phyloP scores from a whole-genome alignment of 345 rosid genomes.

The Hypericum androsaemum region DNA sequence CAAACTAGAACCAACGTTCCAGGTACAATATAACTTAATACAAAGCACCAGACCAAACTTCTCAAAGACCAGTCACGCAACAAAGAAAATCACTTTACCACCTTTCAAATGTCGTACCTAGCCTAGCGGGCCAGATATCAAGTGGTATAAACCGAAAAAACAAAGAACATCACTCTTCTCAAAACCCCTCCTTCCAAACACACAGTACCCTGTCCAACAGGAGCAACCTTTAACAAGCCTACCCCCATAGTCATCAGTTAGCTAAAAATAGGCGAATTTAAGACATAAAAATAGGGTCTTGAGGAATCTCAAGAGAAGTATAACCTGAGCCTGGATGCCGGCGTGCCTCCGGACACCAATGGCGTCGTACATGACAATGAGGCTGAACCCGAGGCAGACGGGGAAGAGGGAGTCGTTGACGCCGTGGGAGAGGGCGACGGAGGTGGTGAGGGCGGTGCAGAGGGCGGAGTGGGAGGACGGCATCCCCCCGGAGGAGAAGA shows the following conservation, averaged over 20 bases:
- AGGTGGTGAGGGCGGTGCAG: slow-evolving; percentile 84
- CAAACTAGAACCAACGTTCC: too few relatives aligned
- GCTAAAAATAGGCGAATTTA: neutral
- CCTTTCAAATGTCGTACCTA: too few relatives aligned
- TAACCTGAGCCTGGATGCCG: slow-evolving; percentile 96
- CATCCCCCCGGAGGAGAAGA: slow-evolving; percentile 86
- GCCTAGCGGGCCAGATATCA: too few relatives aligned
- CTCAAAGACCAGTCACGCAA: too few relatives aligned
- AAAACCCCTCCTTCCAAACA: too few relatives aligned
- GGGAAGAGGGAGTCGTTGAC: slow-evolving; percentile 84
- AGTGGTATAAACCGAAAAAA: too few relatives aligned
- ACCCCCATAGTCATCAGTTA: neutral
- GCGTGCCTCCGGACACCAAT: slow-evolving; percentile 95
- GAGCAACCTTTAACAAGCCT: neutral
- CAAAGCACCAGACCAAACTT: too few relatives aligned
- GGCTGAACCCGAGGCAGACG: slow-evolving; percentile 86
- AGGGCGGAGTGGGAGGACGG: slow-evolving; percentile 91
- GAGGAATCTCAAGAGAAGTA: neutral
- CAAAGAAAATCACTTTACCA: too few relatives aligned
- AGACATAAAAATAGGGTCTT: neutral
- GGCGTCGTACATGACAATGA: slow-evolving; percentile 93
- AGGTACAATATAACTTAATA: too few relatives aligned
- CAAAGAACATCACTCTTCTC: too few relatives aligned
- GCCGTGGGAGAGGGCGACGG: slow-evolving; percentile 87
- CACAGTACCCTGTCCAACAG: too few relatives aligned